A percentile compares a stretch with the other conserved stretches of the same genome.
Conservation (phyloP, 352 stramenopile species). For the Phytophthora pini region DNA sequence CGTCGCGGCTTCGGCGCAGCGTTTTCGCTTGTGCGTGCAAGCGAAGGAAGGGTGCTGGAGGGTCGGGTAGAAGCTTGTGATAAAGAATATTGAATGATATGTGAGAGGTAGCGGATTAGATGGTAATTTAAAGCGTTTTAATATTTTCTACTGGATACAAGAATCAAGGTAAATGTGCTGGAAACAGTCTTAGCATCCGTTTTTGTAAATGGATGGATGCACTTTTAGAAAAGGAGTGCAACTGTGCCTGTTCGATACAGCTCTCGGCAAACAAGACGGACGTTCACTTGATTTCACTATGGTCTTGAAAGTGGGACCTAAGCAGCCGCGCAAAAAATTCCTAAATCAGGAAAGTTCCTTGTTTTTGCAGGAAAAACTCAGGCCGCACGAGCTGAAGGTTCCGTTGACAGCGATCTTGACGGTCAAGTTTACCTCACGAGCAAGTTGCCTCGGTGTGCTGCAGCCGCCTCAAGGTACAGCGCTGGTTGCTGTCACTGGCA, state of each 20-base stretch:
- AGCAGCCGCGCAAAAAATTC: constrained; percentile 35
- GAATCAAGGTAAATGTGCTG: background rate
- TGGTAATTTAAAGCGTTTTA: background rate
- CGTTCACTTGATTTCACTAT: constrained; percentile 25
- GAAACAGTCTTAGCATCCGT: background rate
- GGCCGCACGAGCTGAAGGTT: background rate
- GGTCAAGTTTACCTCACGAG: background rate
- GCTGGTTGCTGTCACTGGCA: background rate
- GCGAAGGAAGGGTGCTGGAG: constrained; percentile 30
- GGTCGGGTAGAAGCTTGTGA: constrained; percentile 4
- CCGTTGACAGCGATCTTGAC: constrained; percentile 4
- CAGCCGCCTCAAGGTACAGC: background rate
- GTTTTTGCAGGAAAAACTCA: constrained; percentile 25
- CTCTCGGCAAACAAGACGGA: constrained; percentile 24
- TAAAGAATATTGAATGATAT: constrained; percentile 9
- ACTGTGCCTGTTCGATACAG: constrained; percentile 21
- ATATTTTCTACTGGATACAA: background rate
- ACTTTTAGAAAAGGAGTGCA: constrained; percentile 12
- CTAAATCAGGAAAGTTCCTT: constrained; percentile 27
- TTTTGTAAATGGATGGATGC: background rate
- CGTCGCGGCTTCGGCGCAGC: constrained; percentile 41
- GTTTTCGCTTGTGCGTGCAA: constrained; percentile 44
- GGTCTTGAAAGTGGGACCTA: constrained; percentile 24
- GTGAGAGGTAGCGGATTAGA: background rate
- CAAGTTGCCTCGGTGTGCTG: background rate